phyloP scores from a whole-genome alignment of 768 basidiomycete species.

The Boletus reticuloceps region DNA sequence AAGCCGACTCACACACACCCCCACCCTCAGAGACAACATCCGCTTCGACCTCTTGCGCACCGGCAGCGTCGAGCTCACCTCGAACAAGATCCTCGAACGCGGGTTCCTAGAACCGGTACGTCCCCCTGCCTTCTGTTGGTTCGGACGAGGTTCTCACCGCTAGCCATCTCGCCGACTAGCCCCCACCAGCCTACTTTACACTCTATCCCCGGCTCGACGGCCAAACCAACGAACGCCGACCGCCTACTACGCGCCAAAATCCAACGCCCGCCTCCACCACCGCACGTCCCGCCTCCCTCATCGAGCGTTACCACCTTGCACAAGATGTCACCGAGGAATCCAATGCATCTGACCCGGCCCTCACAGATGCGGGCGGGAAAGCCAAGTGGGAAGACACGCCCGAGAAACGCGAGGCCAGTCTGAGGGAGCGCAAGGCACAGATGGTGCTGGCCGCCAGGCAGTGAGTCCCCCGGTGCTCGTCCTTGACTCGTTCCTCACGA shows the following conservation, averaged over 20 bases:
- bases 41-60: constrained; percentile 80
- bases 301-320: constrained; percentile 67
- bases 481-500: neutral
- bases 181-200: constrained; percentile 71
- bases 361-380: constrained; percentile 51
- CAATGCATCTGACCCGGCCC: constrained; percentile 19
- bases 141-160: neutral
- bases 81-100: constrained; percentile 79
- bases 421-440: constrained; percentile 76
- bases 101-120: constrained; percentile 77
- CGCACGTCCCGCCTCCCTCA: constrained; percentile 47
- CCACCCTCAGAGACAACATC: constrained; percentile 64
- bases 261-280: constrained; percentile 26
- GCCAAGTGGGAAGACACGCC: constrained; percentile 76
- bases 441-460: constrained; percentile 86
- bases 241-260: constrained; percentile 21
- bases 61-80: constrained; percentile 71
- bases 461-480: constrained; percentile 43
- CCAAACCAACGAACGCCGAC: constrained; percentile 3
- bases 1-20: no score
- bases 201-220: constrained; percentile 56
- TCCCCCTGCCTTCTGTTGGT: neutral
- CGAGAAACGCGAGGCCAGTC: constrained; percentile 74
- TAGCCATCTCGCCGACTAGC: constrained; percentile 38
- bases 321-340: constrained; percentile 29